A percentile compares a stretch with the other conserved stretches of the same genome.
These are phyloP conservation scores for Cordyceps cicadae DNA, from an alignment of 2,329 filamentous ascomycete genomes.

Conservation along the genomic window DNA sequence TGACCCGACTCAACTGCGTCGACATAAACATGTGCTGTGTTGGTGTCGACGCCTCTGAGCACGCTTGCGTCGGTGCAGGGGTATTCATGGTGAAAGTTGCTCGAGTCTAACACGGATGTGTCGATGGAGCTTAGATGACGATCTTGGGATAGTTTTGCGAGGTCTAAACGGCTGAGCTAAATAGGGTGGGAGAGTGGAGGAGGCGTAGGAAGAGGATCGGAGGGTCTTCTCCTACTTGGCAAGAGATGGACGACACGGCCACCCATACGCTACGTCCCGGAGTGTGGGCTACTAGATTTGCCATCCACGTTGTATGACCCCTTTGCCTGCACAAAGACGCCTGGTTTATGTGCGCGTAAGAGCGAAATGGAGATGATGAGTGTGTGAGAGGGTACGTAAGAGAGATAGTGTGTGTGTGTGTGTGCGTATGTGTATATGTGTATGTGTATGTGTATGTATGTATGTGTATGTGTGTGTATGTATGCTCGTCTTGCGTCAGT, in stretches of 20 bases:
- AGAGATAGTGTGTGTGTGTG: neutral
- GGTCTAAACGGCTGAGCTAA: neutral
- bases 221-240: neutral
- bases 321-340: constrained; percentile 2
- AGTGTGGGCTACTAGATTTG: neutral
- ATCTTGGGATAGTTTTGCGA: neutral
- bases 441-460: neutral
- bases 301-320: constrained; percentile 8
- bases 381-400: neutral
- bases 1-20: constrained; percentile 26
- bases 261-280: constrained; percentile 1
- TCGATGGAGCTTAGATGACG: neutral
- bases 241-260: neutral
- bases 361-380: neutral
- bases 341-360: neutral
- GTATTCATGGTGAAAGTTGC: neutral
- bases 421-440: neutral
- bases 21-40: neutral
- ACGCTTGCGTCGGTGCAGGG: neutral
- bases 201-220: neutral
- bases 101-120: neutral
- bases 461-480: neutral
- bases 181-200: neutral
- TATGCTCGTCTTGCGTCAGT: neutral
- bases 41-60: neutral